Percentiles rank a stretch among this genome's conserved stretches.
Conservation (phyloP, 495 filamentous ascomycete species). For the Annulohypoxylon stygium region DNA sequence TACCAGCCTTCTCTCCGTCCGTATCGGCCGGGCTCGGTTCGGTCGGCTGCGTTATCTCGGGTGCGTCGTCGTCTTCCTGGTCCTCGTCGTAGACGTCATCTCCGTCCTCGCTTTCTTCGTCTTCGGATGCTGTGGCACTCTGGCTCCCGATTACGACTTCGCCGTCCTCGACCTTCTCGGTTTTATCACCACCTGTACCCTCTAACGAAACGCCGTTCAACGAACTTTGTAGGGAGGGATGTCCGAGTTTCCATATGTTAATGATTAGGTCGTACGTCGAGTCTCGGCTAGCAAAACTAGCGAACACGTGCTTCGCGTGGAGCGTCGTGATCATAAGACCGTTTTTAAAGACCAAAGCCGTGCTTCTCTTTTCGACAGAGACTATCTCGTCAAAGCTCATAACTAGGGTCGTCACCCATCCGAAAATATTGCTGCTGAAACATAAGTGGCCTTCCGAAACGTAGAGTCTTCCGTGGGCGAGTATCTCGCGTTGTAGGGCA, state of each 20-base stretch:
- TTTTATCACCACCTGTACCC: slow-evolving; percentile 86
- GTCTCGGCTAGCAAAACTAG: slow-evolving; percentile 93
- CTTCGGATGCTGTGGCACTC: slow-evolving; percentile 69
- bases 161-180: slow-evolving; percentile 78
- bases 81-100: slow-evolving; percentile 82
- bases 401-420: slow-evolving; percentile 96
- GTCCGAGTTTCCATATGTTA: slow-evolving; percentile 97
- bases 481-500: slow-evolving; percentile 93
- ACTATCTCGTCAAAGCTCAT: slow-evolving; percentile 99
- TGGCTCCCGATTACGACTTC: slow-evolving; percentile 54
- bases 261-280: slow-evolving; percentile 97
- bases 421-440: slow-evolving; percentile 98
- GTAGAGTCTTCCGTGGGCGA: slow-evolving; percentile 93
- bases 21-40: slow-evolving; percentile 73
- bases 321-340: slow-evolving; percentile 96
- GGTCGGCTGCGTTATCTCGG: slow-evolving; percentile 69
- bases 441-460: slow-evolving; percentile 97
- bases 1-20: slow-evolving; percentile 69
- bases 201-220: slow-evolving; percentile 87
- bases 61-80: slow-evolving; percentile 75
- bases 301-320: slow-evolving; percentile 94
- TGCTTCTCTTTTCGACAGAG: slow-evolving; percentile 95
- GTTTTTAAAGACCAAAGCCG: slow-evolving; percentile 95
- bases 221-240: slow-evolving; percentile 88
- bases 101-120: slow-evolving; percentile 72